phyloP scores from a whole-genome alignment of 164 flowering plant species.

The Echeveria elegans region DNA sequence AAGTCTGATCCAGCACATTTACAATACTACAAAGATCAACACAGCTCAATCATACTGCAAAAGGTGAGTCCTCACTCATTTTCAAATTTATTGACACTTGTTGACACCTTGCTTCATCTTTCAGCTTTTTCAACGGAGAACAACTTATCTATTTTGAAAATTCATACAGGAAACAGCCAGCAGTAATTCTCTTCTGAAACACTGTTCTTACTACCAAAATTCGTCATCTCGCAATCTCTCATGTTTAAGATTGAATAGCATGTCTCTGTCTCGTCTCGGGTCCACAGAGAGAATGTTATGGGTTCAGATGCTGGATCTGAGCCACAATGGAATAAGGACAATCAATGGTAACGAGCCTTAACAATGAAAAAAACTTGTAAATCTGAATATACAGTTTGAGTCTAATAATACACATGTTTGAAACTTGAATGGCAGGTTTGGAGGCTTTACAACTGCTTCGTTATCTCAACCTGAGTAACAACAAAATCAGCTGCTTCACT shows the following conservation, averaged over 20 bases:
- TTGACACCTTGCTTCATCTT: neutral
- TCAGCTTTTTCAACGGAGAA: neutral
- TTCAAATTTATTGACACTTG: neutral
- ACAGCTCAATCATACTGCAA: conserved; percentile 47
- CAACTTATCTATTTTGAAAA: neutral
- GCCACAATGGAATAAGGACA: conserved; percentile 70
- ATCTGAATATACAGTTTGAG: neutral
- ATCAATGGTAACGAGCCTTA: conserved; percentile 52
- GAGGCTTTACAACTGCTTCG: conserved; percentile 75
- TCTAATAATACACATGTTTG: neutral
- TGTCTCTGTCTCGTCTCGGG: conserved; percentile 67
- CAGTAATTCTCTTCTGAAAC: conserved; percentile 37
- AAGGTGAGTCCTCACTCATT: conserved; percentile 33
- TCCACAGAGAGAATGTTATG: conserved; percentile 56
- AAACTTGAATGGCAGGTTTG: conserved; percentile 43
- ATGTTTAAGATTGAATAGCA: conserved; percentile 52
- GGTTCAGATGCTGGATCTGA: conserved; percentile 88
- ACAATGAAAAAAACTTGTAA: neutral
- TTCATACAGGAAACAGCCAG: conserved; percentile 49
- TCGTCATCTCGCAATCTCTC: conserved; percentile 12
- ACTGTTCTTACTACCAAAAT: conserved; percentile 34
- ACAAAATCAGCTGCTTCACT: conserved; percentile 53
- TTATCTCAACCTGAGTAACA: conserved; percentile 62
- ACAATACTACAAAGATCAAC: conserved; percentile 61
- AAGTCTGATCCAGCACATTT: conserved; percentile 62